Conservation (phyloP, 306 rosid species). For the Parietaria judaica region DNA sequence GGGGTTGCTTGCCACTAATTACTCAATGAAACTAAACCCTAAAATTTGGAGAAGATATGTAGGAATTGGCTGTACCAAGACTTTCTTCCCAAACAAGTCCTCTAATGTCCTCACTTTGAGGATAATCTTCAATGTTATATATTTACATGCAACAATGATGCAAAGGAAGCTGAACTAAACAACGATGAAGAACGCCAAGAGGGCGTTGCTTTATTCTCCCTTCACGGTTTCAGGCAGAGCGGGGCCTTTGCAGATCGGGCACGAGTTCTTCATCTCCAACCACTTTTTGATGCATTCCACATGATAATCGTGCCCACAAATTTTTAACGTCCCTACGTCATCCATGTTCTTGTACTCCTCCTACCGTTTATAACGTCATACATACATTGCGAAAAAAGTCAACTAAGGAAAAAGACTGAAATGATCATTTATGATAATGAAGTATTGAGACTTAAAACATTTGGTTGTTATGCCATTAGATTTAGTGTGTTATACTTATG, state of each 20-base stretch:
- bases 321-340: conserved; percentile 59
- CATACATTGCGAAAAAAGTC: neutral
- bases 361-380: conserved; percentile 30
- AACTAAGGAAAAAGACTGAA: neutral
- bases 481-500: too few species aligned
- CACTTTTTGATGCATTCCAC: conserved; percentile 76
- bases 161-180: neutral
- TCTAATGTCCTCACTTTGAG: conserved; percentile 29
- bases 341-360: conserved; percentile 83
- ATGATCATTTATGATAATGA: too few species aligned
- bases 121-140: conserved; percentile 27
- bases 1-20: too few species aligned
- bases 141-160: conserved; percentile 30
- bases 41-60: too few species aligned
- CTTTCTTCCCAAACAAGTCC: too few species aligned
- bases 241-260: conserved; percentile 73
- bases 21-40: too few species aligned
- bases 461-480: too few species aligned
- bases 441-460: too few species aligned
- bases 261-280: conserved; percentile 64
- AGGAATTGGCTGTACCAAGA: too few species aligned
- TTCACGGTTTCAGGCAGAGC: conserved; percentile 39
- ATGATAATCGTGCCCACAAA: conserved; percentile 77
- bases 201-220: conserved; percentile 31
- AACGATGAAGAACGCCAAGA: neutral